phyloP scores from a whole-genome alignment of 208 protist species.

The Leishmania braziliensis region DNA sequence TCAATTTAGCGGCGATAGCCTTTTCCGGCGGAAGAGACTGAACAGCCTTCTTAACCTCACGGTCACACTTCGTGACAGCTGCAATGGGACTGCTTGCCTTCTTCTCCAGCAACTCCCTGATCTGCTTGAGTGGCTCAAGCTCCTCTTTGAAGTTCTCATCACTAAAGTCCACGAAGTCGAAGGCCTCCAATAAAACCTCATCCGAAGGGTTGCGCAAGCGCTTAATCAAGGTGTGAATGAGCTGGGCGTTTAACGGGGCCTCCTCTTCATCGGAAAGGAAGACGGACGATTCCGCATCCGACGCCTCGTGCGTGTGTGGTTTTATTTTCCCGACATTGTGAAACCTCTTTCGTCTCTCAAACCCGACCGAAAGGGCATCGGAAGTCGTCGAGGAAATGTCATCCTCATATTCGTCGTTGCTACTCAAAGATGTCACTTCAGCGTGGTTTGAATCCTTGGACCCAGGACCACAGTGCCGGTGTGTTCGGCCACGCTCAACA shows the following conservation, averaged over 20 bases:
- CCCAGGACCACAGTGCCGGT: constrained; percentile 16
- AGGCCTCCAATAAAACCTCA: constrained; percentile 40
- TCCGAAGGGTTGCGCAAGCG: constrained; percentile 30
- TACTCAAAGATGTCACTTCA: constrained; percentile 21
- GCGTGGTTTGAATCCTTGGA: constrained; percentile 1
- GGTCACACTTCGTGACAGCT: constrained; percentile 10
- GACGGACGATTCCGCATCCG: constrained; percentile 20
- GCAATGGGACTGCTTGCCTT: constrained; percentile 41
- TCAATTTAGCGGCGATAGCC: constrained; percentile 40
- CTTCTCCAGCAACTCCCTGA: constrained; percentile 46
- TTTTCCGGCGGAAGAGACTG: constrained; percentile 40
- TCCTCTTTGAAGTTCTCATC: constrained; percentile 55
- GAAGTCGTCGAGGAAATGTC: constrained; percentile 15
- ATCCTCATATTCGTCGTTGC: constrained; percentile 17
- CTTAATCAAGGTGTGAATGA: constrained; percentile 43
- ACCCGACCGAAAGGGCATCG: constrained; percentile 15
- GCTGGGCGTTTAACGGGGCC: constrained; percentile 49
- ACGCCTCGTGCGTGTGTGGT: constrained; percentile 12
- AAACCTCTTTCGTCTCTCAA: constrained; percentile 24
- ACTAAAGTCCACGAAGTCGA: constrained; percentile 50
- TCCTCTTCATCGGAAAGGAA: constrained; percentile 35
- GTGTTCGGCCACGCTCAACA: constrained; percentile 10
- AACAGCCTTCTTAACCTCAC: constrained; percentile 41
- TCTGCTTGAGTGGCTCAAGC: constrained; percentile 37
- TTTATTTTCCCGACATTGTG: constrained; percentile 19